phyloP scores from a whole-genome alignment of 2,329 filamentous ascomycete genomes.

The Leptosphaerulina australis region DNA sequence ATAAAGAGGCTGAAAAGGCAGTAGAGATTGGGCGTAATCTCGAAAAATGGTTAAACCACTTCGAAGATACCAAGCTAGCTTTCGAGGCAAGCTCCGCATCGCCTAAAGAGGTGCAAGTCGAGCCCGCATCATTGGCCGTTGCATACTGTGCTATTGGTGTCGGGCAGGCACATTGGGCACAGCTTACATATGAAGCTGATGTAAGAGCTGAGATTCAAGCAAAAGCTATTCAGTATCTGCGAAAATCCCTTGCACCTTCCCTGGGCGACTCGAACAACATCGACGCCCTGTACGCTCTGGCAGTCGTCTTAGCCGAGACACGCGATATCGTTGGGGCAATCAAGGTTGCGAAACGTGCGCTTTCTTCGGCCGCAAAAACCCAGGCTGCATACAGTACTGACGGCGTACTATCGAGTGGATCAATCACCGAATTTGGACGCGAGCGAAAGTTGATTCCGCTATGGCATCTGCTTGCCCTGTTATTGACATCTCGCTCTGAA shows the following conservation, averaged over 20 bases:
- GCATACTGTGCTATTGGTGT: conserved; percentile 86
- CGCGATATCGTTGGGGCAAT: conserved; percentile 81
- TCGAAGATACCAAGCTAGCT: conserved; percentile 34
- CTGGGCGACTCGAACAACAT: conserved; percentile 71
- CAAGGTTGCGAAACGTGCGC: conserved; percentile 76
- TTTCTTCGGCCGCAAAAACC: conserved; percentile 61
- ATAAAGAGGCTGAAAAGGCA: conserved; percentile 78
- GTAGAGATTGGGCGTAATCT: conserved; percentile 72
- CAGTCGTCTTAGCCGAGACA: conserved; percentile 85
- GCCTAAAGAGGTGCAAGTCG: conserved; percentile 54
- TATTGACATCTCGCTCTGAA: conserved; percentile 86
- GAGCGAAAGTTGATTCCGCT: conserved; percentile 74
- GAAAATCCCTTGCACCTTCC: conserved; percentile 72
- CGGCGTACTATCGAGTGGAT: conserved; percentile 38
- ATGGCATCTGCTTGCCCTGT: conserved; percentile 88
- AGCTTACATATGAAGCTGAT: conserved; percentile 76
- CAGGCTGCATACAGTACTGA: conserved; percentile 39
- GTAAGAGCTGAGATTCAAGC: conserved; percentile 74
- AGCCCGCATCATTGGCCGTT: conserved; percentile 63
- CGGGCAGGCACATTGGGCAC: conserved; percentile 85
- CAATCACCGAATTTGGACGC: conserved; percentile 48
- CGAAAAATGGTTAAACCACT: conserved; percentile 74
- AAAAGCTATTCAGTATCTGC: conserved; percentile 77
- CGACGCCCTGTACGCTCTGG: conserved; percentile 79
- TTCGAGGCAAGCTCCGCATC: conserved; percentile 35